phyloP scores from a whole-genome alignment of 306 rosid genomes.

The Medicago lupulina region DNA sequence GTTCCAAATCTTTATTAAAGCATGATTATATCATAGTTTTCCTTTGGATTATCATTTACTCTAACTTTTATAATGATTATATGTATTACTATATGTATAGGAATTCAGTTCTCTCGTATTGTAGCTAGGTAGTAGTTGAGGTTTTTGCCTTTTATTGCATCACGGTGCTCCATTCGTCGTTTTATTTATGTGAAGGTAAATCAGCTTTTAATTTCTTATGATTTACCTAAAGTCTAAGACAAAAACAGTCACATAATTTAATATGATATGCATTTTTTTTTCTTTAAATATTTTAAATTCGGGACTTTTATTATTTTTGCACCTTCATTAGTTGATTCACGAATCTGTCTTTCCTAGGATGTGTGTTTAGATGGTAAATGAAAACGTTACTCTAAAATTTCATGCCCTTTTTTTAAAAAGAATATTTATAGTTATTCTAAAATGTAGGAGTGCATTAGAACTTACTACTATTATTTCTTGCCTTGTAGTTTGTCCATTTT shows the following conservation, averaged over 20 bases:
- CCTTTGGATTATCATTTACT: constrained; percentile 19
- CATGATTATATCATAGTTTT: neutral
- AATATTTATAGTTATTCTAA: neutral
- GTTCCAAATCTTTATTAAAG: neutral
- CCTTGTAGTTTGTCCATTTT: neutral
- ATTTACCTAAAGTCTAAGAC: neutral
- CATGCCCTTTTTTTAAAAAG: neutral
- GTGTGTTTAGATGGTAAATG: no score
- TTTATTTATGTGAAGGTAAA: neutral
- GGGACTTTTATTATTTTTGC: neutral
- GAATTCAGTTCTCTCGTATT: neutral
- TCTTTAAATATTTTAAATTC: no score
- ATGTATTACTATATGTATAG: neutral
- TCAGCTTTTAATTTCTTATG: neutral
- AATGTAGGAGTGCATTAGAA: neutral
- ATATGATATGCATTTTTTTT: neutral
- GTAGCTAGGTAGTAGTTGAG: neutral
- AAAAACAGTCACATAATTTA: no score
- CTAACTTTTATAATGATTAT: neutral
- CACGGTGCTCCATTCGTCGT: neutral
- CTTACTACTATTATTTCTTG: neutral
- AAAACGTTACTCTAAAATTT: neutral
- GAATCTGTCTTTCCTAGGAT: neutral
- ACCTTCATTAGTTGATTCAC: neutral
- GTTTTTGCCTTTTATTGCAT: neutral